Evolutionary conservation across 2,329 filamentous ascomycete species (phyloP).

Genomic region (Exophiala sp.): DNA sequence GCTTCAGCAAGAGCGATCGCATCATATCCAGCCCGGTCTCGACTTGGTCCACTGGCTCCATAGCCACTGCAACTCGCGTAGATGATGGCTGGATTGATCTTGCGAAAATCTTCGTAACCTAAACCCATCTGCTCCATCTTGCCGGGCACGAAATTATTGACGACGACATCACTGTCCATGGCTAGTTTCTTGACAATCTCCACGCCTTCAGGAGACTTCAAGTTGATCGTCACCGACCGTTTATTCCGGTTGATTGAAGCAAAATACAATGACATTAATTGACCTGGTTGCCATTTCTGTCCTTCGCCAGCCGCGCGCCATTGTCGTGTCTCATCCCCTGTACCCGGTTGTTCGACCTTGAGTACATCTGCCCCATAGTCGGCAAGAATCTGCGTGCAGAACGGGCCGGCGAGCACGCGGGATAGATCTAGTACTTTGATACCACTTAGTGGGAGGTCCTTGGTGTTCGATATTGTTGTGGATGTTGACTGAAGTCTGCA

Average conservation of each 20-base stretch:
- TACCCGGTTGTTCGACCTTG: constrained; percentile 24
- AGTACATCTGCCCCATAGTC: constrained; percentile 31
- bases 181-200: constrained; percentile 15
- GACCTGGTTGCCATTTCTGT: constrained; percentile 15
- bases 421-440: constrained; percentile 24
- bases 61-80: constrained; percentile 54
- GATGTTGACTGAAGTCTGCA: neutral
- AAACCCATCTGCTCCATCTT: constrained; percentile 46
- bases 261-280: constrained; percentile 18
- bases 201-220: constrained; percentile 10
- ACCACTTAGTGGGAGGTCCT: constrained; percentile 11
- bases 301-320: constrained; percentile 24
- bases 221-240: constrained; percentile 18
- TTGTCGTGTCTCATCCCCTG: constrained; percentile 25
- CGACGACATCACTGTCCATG: constrained; percentile 21
- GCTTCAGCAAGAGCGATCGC: constrained; percentile 26
- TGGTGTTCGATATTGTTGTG: neutral
- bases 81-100: constrained; percentile 46
- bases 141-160: constrained; percentile 34
- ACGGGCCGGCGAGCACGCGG: constrained; percentile 25
- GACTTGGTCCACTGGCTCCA: constrained; percentile 43
- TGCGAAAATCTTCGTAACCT: constrained; percentile 37
- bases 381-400: constrained; percentile 27
- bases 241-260: constrained; percentile 20
- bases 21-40: constrained; percentile 26